Evolutionary conservation across 2,329 filamentous ascomycete species (phyloP), one percentile per base, ranked within the genome.

Genomic region (Nothopassalora personata): DNA sequence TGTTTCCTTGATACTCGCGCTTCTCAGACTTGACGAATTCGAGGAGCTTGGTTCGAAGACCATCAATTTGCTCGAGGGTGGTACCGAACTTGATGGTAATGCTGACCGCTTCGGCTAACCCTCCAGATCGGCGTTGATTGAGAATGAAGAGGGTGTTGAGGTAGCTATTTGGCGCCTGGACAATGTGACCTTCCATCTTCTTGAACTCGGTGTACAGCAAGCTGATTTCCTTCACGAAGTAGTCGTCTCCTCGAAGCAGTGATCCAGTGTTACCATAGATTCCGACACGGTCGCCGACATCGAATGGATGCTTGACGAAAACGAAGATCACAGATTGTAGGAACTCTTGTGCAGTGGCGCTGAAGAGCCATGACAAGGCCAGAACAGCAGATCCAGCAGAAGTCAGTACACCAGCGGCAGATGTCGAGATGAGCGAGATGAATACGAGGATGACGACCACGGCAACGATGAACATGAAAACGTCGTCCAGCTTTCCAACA

Each of bases 131-230:
- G 49, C 93, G 86, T 76, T 96, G 91, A 74, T 97, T 97, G 48
- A 97, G 86, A 63, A 97, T 96, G 75, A 97, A 97, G 0, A 97
- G 81, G 0, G 64, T 67, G 75, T 97, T 97, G 57, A 97, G 83
- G 39, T 96, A 86, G 59, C 89, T 95, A 81, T 97, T 97, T 10
- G 93, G 93, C 0, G 93, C 93, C 74, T 97, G 93, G 0, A 97
- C 93, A 27, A 97, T 88, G 68, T 97, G 92, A 1, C 93, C 93
- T 74, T 97, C 88, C 89, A 97, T 93, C 80, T 97, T 97, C 81
- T 97, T 97, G 79, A 97, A 97, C 70, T 97, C 93, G 13, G 93
- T 97, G 73, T 94, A 97, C 15, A 97, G 81, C 1, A 97, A 81
- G 1, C 91, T 89, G 57, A 97, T 95, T 70, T 96, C 90, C 56